These are phyloP conservation scores for Cladosporium sp. DNA, from an alignment of 2,329 filamentous ascomycete genomes.

Conservation along the genomic window DNA sequence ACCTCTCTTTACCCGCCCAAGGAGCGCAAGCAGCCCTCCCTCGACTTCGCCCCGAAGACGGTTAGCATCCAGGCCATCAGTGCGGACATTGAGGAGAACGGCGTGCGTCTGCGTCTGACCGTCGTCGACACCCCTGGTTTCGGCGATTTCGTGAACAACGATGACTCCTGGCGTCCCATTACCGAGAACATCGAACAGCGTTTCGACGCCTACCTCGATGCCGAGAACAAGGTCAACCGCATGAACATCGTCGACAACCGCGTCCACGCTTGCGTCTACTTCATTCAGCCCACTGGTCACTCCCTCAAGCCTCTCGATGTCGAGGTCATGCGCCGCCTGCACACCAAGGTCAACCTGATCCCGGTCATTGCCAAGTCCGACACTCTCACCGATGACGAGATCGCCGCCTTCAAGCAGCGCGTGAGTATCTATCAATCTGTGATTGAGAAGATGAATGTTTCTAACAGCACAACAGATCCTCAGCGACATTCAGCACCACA, in stretches of 20 bases:
- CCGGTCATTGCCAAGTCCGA: slow-evolving; percentile 98
- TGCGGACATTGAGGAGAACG: slow-evolving; percentile 85
- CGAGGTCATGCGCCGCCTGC: slow-evolving; percentile 97
- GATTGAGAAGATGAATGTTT: too few species aligned
- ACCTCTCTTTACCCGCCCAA: slow-evolving; percentile 97
- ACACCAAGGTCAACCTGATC: slow-evolving; percentile 99
- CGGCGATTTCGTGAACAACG: slow-evolving; percentile 99
- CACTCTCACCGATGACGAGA: slow-evolving; percentile 95
- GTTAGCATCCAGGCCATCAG: slow-evolving; percentile 50
- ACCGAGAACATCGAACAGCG: slow-evolving; percentile 99
- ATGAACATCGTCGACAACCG: slow-evolving; percentile 99
- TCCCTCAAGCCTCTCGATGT: slow-evolving; percentile 97
- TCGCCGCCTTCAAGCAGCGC: slow-evolving; percentile 87
- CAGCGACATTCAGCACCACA: slow-evolving; percentile 92
- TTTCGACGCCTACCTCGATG: slow-evolving; percentile 95
- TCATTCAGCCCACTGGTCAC: slow-evolving; percentile 98
- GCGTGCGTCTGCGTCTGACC: slow-evolving; percentile 89
- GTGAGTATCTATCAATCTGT: slow-evolving; percentile 52
- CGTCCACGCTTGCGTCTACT: slow-evolving; percentile 98
- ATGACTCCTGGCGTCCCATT: slow-evolving; percentile 98
- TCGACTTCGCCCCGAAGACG: slow-evolving; percentile 94
- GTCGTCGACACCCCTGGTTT: slow-evolving; percentile 98
- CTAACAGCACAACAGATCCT: slow-evolving; percentile 61
- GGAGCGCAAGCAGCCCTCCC: slow-evolving; percentile 94
- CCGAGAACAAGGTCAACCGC: slow-evolving; percentile 99